A percentile compares a stretch with the other conserved stretches of the same genome.
Evolutionary conservation across 2,329 filamentous ascomycete genomes (phyloP).

Genomic region (Scedosporium boydii): DNA sequence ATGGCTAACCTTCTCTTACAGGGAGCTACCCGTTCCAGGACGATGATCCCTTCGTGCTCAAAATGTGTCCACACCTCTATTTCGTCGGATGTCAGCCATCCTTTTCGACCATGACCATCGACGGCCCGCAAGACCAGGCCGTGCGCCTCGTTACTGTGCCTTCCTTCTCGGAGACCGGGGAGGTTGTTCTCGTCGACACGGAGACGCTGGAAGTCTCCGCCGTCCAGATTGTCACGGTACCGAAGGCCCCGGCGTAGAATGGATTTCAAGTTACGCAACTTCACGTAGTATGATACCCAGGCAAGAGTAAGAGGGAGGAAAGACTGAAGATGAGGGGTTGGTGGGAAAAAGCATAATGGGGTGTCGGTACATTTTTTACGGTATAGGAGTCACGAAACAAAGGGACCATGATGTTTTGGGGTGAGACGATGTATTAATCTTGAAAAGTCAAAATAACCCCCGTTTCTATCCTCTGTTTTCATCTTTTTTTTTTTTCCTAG

Average conservation of each 20-base stretch:
- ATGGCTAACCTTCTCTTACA: constrained; percentile 21
- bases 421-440: neutral
- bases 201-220: constrained; percentile 74
- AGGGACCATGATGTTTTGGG: neutral
- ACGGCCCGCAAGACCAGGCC: constrained; percentile 56
- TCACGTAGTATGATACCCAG: neutral
- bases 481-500: neutral
- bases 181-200: constrained; percentile 74
- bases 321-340: neutral
- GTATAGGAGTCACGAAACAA: neutral
- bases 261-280: constrained; percentile 2
- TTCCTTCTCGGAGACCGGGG: constrained; percentile 65
- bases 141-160: constrained; percentile 79
- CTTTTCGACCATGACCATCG: constrained; percentile 63
- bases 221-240: constrained; percentile 43
- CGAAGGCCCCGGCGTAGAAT: constrained; percentile 6
- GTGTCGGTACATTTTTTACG: neutral
- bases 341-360: neutral
- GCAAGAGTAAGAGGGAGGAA: neutral
- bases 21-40: constrained; percentile 96
- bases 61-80: constrained; percentile 79
- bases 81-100: constrained; percentile 78
- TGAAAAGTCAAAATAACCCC: constrained; percentile 6
- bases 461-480: constrained; percentile 1
- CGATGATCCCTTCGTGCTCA: constrained; percentile 81